These are phyloP conservation scores for Zymoseptoria pseudotritici DNA, from an alignment of 2,329 filamentous ascomycete species.

Conservation along the genomic window DNA sequence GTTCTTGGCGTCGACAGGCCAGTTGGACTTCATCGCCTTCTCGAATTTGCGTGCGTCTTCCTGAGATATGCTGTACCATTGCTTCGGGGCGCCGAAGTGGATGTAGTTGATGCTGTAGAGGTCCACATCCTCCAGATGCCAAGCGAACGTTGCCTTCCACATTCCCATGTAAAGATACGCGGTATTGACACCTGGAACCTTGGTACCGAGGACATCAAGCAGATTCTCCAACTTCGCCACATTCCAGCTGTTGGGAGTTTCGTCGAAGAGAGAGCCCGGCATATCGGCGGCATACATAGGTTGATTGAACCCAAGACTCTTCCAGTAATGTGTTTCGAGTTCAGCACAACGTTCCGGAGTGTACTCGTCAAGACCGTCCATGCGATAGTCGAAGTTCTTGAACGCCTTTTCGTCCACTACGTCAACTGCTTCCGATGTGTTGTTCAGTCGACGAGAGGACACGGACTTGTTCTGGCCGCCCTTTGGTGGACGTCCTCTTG, in stretches of 20 bases:
- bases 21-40: conserved; percentile 86
- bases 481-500: conserved; percentile 45
- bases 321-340: conserved; percentile 93
- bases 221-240: conserved; percentile 90
- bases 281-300: conserved; percentile 96
- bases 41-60: conserved; percentile 90
- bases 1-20: conserved; percentile 89
- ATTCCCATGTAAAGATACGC: conserved; percentile 96
- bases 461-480: conserved; percentile 61
- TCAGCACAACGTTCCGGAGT: conserved; percentile 89
- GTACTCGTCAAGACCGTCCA: conserved; percentile 76
- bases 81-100: conserved; percentile 95
- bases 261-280: conserved; percentile 89
- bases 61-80: conserved; percentile 99
- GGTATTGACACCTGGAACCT: conserved; percentile 95
- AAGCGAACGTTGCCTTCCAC: conserved; percentile 99
- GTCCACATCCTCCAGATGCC: conserved; percentile 97
- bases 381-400: conserved; percentile 80
- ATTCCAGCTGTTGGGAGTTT: conserved; percentile 80
- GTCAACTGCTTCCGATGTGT: conserved; percentile 67
- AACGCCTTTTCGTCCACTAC: conserved; percentile 85
- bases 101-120: conserved; percentile 99
- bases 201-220: conserved; percentile 86
- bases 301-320: conserved; percentile 87
- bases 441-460: conserved; percentile 80